These are phyloP conservation scores for Populus simonii DNA, from an alignment of 345 rosid genomes.

Conservation along the genomic window DNA sequence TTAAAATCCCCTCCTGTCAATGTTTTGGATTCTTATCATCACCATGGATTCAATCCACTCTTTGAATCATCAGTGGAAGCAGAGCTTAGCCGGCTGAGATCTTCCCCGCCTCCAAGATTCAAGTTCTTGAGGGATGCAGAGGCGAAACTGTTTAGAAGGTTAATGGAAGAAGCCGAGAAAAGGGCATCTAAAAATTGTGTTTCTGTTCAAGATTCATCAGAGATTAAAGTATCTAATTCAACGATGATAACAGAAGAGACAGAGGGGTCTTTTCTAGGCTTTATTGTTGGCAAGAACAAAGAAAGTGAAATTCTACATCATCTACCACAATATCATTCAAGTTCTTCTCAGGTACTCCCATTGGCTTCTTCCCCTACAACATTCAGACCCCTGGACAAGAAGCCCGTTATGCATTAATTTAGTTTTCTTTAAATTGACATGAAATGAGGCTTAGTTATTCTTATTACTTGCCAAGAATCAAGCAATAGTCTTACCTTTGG, in stretches of 20 bases:
- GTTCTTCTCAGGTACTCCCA: conserved; percentile 65
- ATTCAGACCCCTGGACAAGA: conserved; percentile 46
- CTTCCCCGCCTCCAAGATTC: conserved; percentile 92
- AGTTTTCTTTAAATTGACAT: conserved; percentile 11
- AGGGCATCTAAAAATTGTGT: conserved; percentile 21
- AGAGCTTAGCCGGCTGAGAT: conserved; percentile 44
- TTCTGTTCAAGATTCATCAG: conserved; percentile 26
- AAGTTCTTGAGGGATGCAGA: conserved; percentile 97
- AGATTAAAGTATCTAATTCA: conserved; percentile 16
- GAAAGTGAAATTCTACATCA: conserved; percentile 36
- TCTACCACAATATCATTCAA: conserved; percentile 36
- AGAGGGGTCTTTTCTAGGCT: conserved; percentile 59
- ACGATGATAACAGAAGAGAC: neutral
- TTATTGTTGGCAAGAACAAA: conserved; percentile 43
- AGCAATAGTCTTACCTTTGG: too few relatives aligned
- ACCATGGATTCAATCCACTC: conserved; percentile 75
- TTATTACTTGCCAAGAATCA: conserved; percentile 7
- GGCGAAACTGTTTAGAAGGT: conserved; percentile 63
- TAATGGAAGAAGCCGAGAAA: conserved; percentile 56
- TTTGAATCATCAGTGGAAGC: conserved; percentile 61
- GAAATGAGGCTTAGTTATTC: conserved; percentile 10
- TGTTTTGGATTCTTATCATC: conserved; percentile 42
- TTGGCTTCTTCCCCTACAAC: conserved; percentile 55
- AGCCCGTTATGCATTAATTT: conserved; percentile 21
- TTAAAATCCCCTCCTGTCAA: conserved; percentile 40